Percentiles rank a stretch among this genome's conserved stretches.
These are phyloP conservation scores for grape (Vitis vinifera) DNA, from an alignment of 164 flowering plant species.

Conservation along the genomic window ASM3070453v1 NC_081809.1:7524501-7525000, in stretches of 20 bases:
- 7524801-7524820: neutral
- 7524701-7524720: too few species aligned
- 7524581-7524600: slow-evolving; percentile 19
- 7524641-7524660: slow-evolving; percentile 9
- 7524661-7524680: neutral
- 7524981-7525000: slow-evolving; percentile 19
- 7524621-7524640: slow-evolving; percentile 24
- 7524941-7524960: slow-evolving; percentile 33
- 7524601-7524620: slow-evolving; percentile 9
- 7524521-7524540: slow-evolving; percentile 18
- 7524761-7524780: neutral
- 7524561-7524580: slow-evolving; percentile 20
- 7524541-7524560: slow-evolving; percentile 29
- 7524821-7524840: slow-evolving; percentile 26
- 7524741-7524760: too few species aligned
- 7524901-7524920: slow-evolving; percentile 14
- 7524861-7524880: slow-evolving; percentile 20
- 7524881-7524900: slow-evolving; percentile 31
- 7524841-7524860: slow-evolving; percentile 27
- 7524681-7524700: neutral
- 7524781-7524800: neutral
- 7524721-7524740: too few species aligned
- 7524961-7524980: slow-evolving; percentile 26
- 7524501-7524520: slow-evolving; percentile 20
- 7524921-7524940: slow-evolving; percentile 5